These are phyloP conservation scores for Solanum hybrid DNA, from an alignment of 305 asterid species.

Conservation along the genomic window DNA sequence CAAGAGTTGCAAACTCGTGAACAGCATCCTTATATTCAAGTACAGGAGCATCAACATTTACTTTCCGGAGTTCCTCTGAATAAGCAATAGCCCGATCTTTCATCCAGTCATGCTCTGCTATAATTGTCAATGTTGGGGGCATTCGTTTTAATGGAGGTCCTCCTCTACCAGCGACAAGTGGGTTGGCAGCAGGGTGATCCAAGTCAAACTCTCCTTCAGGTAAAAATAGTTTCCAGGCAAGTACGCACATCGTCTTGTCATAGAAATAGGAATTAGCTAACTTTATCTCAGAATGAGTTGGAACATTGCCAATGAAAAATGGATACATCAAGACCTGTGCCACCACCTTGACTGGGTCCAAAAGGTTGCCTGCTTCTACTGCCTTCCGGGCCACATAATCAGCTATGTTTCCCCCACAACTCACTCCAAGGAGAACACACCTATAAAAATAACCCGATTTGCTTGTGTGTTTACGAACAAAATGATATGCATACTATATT, in stretches of 20 bases:
- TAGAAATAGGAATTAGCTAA: slow-evolving; percentile 83
- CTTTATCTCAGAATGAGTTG: slow-evolving; percentile 80
- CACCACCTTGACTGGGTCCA: slow-evolving; percentile 90
- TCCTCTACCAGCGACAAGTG: slow-evolving; percentile 45
- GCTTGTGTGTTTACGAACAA: neutral
- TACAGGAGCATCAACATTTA: slow-evolving; percentile 77
- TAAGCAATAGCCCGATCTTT: slow-evolving; percentile 87
- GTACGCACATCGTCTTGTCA: slow-evolving; percentile 85
- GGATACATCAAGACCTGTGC: slow-evolving; percentile 96
- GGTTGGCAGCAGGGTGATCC: slow-evolving; percentile 83
- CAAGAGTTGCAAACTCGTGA: slow-evolving; percentile 86
- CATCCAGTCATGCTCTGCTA: slow-evolving; percentile 95
- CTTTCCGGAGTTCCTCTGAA: slow-evolving; percentile 81
- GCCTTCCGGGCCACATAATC: slow-evolving; percentile 66
- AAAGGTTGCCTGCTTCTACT: slow-evolving; percentile 60
- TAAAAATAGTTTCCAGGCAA: slow-evolving; percentile 73
- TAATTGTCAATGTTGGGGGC: slow-evolving; percentile 85
- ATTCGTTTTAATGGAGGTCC: slow-evolving; percentile 61
- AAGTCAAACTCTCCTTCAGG: slow-evolving; percentile 63
- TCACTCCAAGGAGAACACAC: slow-evolving; percentile 92
- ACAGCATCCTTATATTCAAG: slow-evolving; percentile 81
- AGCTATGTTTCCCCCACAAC: slow-evolving; percentile 93
- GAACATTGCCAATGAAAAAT: slow-evolving; percentile 76
- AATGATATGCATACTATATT: neutral
- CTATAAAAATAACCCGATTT: slow-evolving; percentile 20